Conservation (phyloP, 306 rosid species). For the Pachyrhizus erosus region DNA sequence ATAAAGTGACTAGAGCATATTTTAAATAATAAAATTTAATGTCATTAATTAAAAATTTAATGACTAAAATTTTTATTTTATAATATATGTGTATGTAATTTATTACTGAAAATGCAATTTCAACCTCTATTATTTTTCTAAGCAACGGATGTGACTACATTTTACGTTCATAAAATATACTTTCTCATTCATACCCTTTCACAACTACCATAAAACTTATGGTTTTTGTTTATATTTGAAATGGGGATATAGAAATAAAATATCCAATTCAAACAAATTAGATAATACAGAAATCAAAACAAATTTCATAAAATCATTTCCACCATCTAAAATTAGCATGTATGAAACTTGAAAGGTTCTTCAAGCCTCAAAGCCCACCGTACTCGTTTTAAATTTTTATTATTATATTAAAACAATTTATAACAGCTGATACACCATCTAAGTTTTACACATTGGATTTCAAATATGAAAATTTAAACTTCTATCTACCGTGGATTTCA, state of each 20-base stretch:
- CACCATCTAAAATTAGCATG: not conserved
- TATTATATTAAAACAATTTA: too few relatives aligned
- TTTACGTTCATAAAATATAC: not conserved
- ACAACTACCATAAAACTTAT: not conserved
- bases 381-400: too few relatives aligned
- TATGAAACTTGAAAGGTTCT: not conserved
- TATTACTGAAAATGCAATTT: too few relatives aligned
- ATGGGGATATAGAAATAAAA: not conserved
- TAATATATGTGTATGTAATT: too few relatives aligned
- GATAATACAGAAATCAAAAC: not conserved
- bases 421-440: too few relatives aligned
- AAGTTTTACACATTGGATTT: too few relatives aligned
- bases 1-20: too few relatives aligned
- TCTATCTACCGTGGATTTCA: not conserved
- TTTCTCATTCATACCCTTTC: not conserved
- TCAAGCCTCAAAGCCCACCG: not conserved
- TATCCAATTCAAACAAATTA: not conserved
- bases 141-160: not conserved
- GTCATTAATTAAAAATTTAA: too few relatives aligned
- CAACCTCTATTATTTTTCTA: too few relatives aligned
- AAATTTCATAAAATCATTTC: not conserved
- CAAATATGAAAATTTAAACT: too few relatives aligned
- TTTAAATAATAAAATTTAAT: too few relatives aligned
- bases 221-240: not conserved
- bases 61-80: too few relatives aligned